These are phyloP conservation scores for Puccinia hordei DNA, from an alignment of 1,284 basidiomycete species.

Conservation along the genomic window DNA sequence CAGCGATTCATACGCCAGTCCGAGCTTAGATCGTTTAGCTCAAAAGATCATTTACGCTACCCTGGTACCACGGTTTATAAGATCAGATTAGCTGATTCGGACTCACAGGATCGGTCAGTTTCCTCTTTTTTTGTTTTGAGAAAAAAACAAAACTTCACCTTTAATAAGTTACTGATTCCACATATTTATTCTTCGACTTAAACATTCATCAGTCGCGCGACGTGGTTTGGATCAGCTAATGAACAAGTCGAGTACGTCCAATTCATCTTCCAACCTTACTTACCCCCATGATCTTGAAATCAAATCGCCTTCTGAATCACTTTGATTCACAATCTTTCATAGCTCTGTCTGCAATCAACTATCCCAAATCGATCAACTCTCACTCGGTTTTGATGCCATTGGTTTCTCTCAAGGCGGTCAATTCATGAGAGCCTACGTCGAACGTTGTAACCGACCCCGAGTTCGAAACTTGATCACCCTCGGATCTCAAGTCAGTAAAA, in stretches of 20 bases:
- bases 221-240: slow-evolving; percentile 58
- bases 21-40: slow-evolving; percentile 55
- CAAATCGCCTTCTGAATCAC: neutral
- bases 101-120: slow-evolving; percentile 26
- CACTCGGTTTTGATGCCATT: slow-evolving; percentile 58
- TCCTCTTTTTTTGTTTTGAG: neutral
- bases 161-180: neutral
- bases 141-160: neutral
- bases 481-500: slow-evolving; percentile 58
- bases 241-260: slow-evolving; percentile 54
- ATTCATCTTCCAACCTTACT: neutral
- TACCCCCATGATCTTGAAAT: too few species aligned
- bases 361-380: slow-evolving; percentile 55
- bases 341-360: slow-evolving; percentile 56
- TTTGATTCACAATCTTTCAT: neutral
- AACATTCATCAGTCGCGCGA: slow-evolving; percentile 54
- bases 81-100: slow-evolving; percentile 53
- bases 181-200: neutral
- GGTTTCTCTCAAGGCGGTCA: slow-evolving; percentile 59
- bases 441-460: slow-evolving; percentile 57
- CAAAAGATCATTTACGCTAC: slow-evolving; percentile 55
- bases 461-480: slow-evolving; percentile 60
- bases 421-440: slow-evolving; percentile 57
- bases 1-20: slow-evolving; percentile 58
- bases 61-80: slow-evolving; percentile 58